Evolutionary conservation across 495 filamentous ascomycete species (phyloP).

Genomic region (Recurvomyces mirabilis): DNA sequence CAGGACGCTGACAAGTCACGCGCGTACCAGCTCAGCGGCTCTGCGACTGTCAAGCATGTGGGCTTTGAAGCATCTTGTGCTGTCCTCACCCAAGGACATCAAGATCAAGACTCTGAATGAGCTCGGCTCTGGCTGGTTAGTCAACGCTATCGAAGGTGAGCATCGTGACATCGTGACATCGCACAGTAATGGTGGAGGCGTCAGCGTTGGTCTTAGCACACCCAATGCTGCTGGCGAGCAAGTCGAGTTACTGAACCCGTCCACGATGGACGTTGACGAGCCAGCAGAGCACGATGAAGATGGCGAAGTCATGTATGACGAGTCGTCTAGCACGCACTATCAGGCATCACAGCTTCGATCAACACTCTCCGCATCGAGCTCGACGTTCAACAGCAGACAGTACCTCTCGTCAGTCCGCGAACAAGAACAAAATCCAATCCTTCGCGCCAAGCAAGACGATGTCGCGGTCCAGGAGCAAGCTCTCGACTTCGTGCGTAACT

Average conservation of each 20-base stretch:
- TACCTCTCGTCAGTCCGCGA: slow-evolving; percentile 44
- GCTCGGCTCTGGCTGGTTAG: slow-evolving; percentile 66
- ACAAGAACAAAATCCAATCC: slow-evolving; percentile 42
- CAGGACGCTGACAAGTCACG: slow-evolving; percentile 69
- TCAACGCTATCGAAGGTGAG: slow-evolving; percentile 29
- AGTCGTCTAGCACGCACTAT: slow-evolving; percentile 27
- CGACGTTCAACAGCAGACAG: slow-evolving; percentile 10
- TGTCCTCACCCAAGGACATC: slow-evolving; percentile 50
- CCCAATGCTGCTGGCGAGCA: slow-evolving; percentile 55
- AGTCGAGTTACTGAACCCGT: slow-evolving; percentile 54
- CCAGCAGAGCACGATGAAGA: slow-evolving; percentile 33
- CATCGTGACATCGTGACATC: slow-evolving; percentile 35
- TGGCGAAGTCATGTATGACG: slow-evolving; percentile 48
- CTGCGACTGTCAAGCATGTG: slow-evolving; percentile 74
- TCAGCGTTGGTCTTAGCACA: slow-evolving; percentile 26
- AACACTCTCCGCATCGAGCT: neutral
- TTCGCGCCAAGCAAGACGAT: slow-evolving; percentile 63
- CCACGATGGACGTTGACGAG: slow-evolving; percentile 28
- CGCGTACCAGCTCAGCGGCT: slow-evolving; percentile 59
- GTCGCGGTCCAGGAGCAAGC: slow-evolving; percentile 82
- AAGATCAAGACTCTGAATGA: slow-evolving; percentile 68
- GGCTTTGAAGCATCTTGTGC: slow-evolving; percentile 82
- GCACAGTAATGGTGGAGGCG: slow-evolving; percentile 7
- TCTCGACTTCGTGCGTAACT: slow-evolving; percentile 75
- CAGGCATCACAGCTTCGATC: slow-evolving; percentile 36